Base-by-base conservation (phyloP, 2,329 filamentous ascomycete species). In the Trichoderma arundinaceum region DNA sequence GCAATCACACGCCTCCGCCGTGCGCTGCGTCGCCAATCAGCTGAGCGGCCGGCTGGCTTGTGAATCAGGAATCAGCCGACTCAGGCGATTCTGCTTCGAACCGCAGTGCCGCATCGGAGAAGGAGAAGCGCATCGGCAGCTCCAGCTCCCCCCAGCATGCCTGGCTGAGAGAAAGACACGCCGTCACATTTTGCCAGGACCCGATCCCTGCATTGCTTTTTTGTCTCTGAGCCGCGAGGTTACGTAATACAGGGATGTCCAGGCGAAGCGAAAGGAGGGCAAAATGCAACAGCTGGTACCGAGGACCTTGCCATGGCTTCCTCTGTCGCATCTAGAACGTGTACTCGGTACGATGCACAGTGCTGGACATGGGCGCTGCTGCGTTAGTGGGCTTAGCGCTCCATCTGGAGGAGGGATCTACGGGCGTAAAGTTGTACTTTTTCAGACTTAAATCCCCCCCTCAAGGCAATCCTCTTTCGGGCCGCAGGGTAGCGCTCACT, bases 401-500 rank as follows among this genome's bases (percentile, higher is more conserved):
- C 17, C 15, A 43, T 32, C 54, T 33, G 28, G 44, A 35, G 22
- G 22, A 28, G 43, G 57, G 57, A 60, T 60, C 56, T 38, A 39
- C 43, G 57, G 54, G 57, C 57, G 57, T 52, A 44, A 39, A 53
- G 17, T 43, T 52, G 57, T 58, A 48, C 56, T n/a, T 58, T 58
- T 58, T 58, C 56, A n/a, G 41, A 58, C 56, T 46, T 48, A 43
- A 58, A 57, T 41, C 53, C 41, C 41, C 44, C 17, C 46, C 19
- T 33, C 22, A 62, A 52, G 19, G 10, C 19, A 41, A 39, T 41
- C 49, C 38, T 52, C 38, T 52, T 62, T 53, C 59, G 59, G 59
- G 59, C 59, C 59, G 59, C 59, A 62, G 49, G 15, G 49, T 62
- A 62, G 59, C 49, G 59, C 59, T 53, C 48, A 62, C 19, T 19